Percentiles rank a stretch among this genome's conserved stretches.
phyloP scores from a whole-genome alignment of 2,329 filamentous ascomycete species.

The Sclerotinia borealis region DNA sequence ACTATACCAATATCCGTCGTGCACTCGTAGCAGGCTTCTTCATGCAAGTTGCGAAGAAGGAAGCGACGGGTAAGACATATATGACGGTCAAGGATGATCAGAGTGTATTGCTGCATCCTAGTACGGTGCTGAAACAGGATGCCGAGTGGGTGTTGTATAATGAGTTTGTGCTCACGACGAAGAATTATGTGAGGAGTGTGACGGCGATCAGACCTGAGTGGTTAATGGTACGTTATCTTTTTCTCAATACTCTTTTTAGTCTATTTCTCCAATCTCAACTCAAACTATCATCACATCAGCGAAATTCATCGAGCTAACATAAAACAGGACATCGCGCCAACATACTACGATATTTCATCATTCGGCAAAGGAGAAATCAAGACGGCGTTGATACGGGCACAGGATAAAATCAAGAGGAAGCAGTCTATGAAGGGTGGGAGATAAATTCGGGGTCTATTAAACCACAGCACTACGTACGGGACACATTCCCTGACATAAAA shows the following conservation, averaged over 20 bases:
- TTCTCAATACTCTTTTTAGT: background rate
- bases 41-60: constrained; percentile 98
- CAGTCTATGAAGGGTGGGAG: constrained; percentile 29
- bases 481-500: background rate
- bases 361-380: constrained; percentile 87
- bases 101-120: constrained; percentile 86
- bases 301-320: constrained; percentile 30
- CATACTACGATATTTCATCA: constrained; percentile 78
- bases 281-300: background rate
- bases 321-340: constrained; percentile 81
- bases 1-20: constrained; percentile 94
- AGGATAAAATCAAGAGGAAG: constrained; percentile 55
- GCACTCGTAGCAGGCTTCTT: constrained; percentile 94
- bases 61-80: constrained; percentile 83
- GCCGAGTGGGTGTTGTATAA: constrained; percentile 98
- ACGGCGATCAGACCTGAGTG: constrained; percentile 90
- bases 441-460: constrained; percentile 1
- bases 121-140: constrained; percentile 80
- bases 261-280: background rate
- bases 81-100: constrained; percentile 96
- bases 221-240: constrained; percentile 62
- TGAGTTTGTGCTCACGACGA: constrained; percentile 94
- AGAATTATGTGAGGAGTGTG: constrained; percentile 95
- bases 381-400: constrained; percentile 52
- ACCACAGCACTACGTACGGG: background rate